A percentile compares a stretch with the other conserved stretches of the same genome.
phyloP scores from a whole-genome alignment of 2,329 filamentous ascomycete species.

The Claviceps monticola region DNA sequence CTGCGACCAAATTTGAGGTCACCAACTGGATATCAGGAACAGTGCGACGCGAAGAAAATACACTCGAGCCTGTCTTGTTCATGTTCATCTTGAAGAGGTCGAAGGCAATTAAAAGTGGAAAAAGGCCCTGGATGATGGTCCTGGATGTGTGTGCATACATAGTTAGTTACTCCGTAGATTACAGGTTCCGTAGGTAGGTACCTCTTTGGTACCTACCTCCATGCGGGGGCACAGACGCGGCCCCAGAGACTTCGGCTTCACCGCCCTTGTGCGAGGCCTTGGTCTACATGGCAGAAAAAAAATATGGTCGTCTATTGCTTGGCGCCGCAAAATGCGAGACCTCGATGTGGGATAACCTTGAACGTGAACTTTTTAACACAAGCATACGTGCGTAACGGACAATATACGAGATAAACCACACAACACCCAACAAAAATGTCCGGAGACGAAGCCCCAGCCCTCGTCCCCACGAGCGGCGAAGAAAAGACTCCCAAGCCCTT shows the following conservation, averaged over 20 bases:
- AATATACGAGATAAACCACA: not conserved
- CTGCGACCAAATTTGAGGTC: too few species aligned
- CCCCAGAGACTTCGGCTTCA: not conserved
- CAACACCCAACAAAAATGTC: not conserved
- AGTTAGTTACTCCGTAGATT: too few species aligned
- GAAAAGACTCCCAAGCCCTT: constrained; percentile 25
- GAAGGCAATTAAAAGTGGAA: not conserved
- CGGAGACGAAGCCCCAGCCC: not conserved
- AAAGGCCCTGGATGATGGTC: constrained; percentile 1
- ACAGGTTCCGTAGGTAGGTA: too few species aligned
- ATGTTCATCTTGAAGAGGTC: too few species aligned
- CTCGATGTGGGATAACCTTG: not conserved
- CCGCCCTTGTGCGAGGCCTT: not conserved
- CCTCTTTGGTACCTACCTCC: not conserved
- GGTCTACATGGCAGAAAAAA: constrained; percentile 4
- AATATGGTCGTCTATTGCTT: not conserved
- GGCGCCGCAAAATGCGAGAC: not conserved
- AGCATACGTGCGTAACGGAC: not conserved
- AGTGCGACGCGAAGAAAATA: too few species aligned
- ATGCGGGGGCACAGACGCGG: too few species aligned
- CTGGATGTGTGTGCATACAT: not conserved
- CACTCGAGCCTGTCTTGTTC: too few species aligned
- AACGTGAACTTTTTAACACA: not conserved
- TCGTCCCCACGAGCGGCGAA: constrained; percentile 9
- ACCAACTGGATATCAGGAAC: too few species aligned